Base-by-base conservation (phyloP, 2,329 filamentous ascomycete species). In the Colletotrichum sp. region DNA sequence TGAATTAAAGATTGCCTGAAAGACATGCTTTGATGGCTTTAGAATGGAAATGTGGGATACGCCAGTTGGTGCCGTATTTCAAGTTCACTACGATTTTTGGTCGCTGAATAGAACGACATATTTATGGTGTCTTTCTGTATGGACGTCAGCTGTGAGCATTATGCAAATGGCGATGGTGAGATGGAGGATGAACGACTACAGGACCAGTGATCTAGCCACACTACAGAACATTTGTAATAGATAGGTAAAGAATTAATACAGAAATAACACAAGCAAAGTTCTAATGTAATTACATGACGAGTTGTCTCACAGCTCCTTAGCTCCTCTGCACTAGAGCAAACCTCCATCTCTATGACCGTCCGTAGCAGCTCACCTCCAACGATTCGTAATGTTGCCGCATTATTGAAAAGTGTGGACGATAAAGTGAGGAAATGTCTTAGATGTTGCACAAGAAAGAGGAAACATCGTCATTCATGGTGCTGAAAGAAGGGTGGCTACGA, bases 391-490 rank as follows among this genome's bases (percentile, higher is more conserved):
- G n/a, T 7, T 52, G 43, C 0, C 10, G 43, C n/a, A 52, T 13
- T 21, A 6, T 21, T 52, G 43, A 13, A 52, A n/a, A 52, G n/a
- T 21, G 6, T 13, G 16, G 43, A 52, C 18, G 43, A 21, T 52
- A n/a, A 6, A 30, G 4, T 30, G 16, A 13, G 21, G 16, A 16
- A 28, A 15, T 52, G n/a, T 36, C 55, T 65, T 70, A 71, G 2
- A 71, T 67, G 52, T 67, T 75, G 61, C 67, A 71, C 15, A 71
- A 28, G 60, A 75, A 75, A 32, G 72, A 75, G 24, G 72, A 75
- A n/a, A 75, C 67, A 28, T 75, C 72, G n/a, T 75, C 72, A 36
- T 75, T 75, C 72, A 61, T 60, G 60, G 61, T 75, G 67, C 67
- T 71, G 72, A 66, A 70, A 16, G 39, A 28, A 8, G 72, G 52